Percentiles rank a stretch among this genome's conserved stretches.
Conservation (phyloP, 768 basidiomycete species). For the Mycena leptocephala region DNA sequence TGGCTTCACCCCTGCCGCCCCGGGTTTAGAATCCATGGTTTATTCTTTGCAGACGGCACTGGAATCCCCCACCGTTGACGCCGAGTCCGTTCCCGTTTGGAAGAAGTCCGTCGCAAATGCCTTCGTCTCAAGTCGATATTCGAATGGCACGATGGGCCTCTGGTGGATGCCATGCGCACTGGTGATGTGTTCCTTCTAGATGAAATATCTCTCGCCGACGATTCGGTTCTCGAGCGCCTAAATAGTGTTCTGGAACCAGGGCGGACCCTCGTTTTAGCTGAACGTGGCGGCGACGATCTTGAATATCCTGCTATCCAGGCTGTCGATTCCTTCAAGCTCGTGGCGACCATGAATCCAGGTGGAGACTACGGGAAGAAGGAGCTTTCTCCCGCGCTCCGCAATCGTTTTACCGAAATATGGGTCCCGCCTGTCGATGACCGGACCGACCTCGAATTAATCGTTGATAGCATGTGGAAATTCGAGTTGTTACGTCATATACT, state of each 20-base stretch:
- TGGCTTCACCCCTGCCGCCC: constrained; percentile 50
- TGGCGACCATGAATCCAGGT: constrained; percentile 99
- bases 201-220: constrained; percentile 97
- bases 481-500: constrained; percentile 72
- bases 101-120: constrained; percentile 61
- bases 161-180: constrained; percentile 90
- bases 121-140: constrained; percentile 83
- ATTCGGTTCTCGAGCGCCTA: constrained; percentile 96
- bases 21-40: constrained; percentile 44
- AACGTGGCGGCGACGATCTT: constrained; percentile 86
- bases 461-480: constrained; percentile 78
- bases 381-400: constrained; percentile 95
- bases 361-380: constrained; percentile 99
- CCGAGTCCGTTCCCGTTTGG: constrained; percentile 52
- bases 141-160: constrained; percentile 98
- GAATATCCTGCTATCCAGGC: constrained; percentile 81
- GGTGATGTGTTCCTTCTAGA: constrained; percentile 94
- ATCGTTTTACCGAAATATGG: constrained; percentile 99
- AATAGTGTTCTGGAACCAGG: constrained; percentile 97
- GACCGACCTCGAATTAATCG: constrained; percentile 84
- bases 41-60: constrained; percentile 46
- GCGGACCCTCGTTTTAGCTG: constrained; percentile 92
- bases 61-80: constrained; percentile 48
- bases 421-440: constrained; percentile 88
- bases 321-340: constrained; percentile 81